These are phyloP conservation scores for Papiliotrema nemorosa DNA, from an alignment of 1,284 basidiomycete genomes.

Conservation along the genomic window DNA sequence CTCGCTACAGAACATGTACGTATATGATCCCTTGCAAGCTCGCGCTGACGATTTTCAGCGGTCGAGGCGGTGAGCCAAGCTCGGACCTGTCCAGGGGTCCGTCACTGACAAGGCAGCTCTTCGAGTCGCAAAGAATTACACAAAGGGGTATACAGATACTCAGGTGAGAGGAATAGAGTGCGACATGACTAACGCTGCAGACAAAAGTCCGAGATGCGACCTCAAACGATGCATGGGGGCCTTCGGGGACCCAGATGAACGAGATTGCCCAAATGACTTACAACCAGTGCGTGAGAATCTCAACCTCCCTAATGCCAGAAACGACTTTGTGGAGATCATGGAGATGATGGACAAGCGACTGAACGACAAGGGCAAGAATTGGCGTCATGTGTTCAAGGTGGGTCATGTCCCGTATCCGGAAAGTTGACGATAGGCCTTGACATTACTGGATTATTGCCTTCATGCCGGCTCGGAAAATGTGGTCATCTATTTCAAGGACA, in stretches of 20 bases:
- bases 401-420: slow-evolving; percentile 21
- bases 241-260: slow-evolving; percentile 98
- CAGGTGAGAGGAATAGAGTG: slow-evolving; percentile 32
- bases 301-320: slow-evolving; percentile 54
- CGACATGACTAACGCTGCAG: slow-evolving; percentile 43
- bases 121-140: slow-evolving; percentile 89
- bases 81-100: background rate
- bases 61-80: slow-evolving; percentile 40
- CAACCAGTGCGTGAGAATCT: slow-evolving; percentile 71
- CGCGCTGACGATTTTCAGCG: slow-evolving; percentile 33
- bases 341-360: slow-evolving; percentile 99
- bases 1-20: slow-evolving; percentile 47
- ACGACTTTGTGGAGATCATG: slow-evolving; percentile 99
- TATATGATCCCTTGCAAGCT: background rate
- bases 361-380: slow-evolving; percentile 99
- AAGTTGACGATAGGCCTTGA: too few relatives aligned
- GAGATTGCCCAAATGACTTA: slow-evolving; percentile 96
- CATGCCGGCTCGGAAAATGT: slow-evolving; percentile 98
- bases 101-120: slow-evolving; percentile 53
- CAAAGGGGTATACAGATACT: slow-evolving; percentile 83
- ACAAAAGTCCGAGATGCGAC: slow-evolving; percentile 96
- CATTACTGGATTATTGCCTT: slow-evolving; percentile 92
- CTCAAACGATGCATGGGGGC: slow-evolving; percentile 99
- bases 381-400: slow-evolving; percentile 99
- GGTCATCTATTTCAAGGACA: slow-evolving; percentile 97